phyloP scores from a whole-genome alignment of 768 basidiomycete genomes.

The Panus rudis region DNA sequence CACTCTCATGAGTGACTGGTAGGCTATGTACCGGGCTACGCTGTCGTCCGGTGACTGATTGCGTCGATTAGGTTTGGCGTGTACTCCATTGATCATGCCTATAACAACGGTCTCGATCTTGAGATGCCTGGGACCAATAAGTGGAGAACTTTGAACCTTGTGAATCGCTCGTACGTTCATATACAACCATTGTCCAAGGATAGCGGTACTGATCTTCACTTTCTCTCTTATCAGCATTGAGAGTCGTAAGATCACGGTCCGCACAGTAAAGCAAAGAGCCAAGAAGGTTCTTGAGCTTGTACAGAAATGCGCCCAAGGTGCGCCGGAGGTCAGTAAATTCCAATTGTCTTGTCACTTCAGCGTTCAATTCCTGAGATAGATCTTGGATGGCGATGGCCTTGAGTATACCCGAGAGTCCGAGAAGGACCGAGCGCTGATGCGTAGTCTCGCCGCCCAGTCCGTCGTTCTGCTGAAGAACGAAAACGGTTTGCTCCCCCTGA shows the following conservation, averaged over 20 bases:
- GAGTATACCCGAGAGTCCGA: constrained; percentile 59
- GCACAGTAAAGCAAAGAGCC: constrained; percentile 61
- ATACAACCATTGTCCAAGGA: neutral
- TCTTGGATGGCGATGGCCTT: constrained; percentile 63
- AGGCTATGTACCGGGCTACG: constrained; percentile 6
- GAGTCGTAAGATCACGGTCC: constrained; percentile 57
- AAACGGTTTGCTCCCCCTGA: constrained; percentile 44
- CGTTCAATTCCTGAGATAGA: constrained; percentile 26
- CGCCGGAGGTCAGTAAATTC: constrained; percentile 46
- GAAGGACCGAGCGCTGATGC: constrained; percentile 57
- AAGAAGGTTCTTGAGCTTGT: constrained; percentile 60
- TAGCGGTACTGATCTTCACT: neutral
- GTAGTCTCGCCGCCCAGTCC: constrained; percentile 56
- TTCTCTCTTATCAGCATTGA: constrained; percentile 25
- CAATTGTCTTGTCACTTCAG: neutral
- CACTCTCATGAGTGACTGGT: constrained; percentile 82
- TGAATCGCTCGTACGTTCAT: constrained; percentile 40
- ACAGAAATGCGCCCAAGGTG: constrained; percentile 57
- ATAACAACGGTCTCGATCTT: constrained; percentile 76
- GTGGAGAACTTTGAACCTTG: constrained; percentile 65
- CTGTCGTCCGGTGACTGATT: neutral
- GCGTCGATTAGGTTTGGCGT: constrained; percentile 50
- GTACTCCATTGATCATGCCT: constrained; percentile 54
- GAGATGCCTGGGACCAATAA: constrained; percentile 77
- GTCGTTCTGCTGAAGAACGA: constrained; percentile 77